Percentiles rank a stretch among this genome's conserved stretches.
Conservation (phyloP, 2,329 filamentous ascomycete species). For the Talaromyces sp. region DNA sequence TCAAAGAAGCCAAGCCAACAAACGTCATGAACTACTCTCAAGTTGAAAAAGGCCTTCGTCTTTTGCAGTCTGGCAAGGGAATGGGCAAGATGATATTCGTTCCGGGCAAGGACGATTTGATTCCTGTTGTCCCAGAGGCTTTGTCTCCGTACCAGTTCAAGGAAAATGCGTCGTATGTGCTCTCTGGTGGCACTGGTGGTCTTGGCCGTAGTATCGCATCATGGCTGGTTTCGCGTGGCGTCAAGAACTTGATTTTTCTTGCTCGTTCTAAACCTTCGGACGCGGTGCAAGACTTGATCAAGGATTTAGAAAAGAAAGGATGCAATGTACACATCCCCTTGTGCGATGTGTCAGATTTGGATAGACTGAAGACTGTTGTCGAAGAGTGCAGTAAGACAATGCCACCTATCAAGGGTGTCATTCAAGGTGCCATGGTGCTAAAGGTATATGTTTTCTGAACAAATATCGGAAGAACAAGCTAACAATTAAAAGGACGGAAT, state of each 20-base stretch:
- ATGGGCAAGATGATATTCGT: conserved; percentile 18
- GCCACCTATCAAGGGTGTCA: conserved; percentile 25
- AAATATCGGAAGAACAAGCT: neutral
- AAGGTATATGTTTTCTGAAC: conserved; percentile 1
- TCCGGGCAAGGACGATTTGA: conserved; percentile 9
- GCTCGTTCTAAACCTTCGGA: conserved; percentile 18
- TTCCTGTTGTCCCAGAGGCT: conserved; percentile 13
- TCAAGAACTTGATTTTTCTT: conserved; percentile 23
- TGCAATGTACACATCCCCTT: conserved; percentile 11
- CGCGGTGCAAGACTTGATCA: conserved; percentile 14
- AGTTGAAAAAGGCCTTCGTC: conserved; percentile 15
- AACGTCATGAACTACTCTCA: conserved; percentile 12
- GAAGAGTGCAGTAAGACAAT: conserved; percentile 13
- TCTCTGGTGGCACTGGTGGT: conserved; percentile 18
- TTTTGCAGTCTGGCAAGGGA: conserved; percentile 15
- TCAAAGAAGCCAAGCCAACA: conserved; percentile 13
- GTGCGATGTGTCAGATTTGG: conserved; percentile 20
- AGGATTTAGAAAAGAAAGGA: conserved; percentile 13
- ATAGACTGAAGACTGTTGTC: conserved; percentile 10
- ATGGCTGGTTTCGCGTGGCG: conserved; percentile 21
- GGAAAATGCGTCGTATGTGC: conserved; percentile 16
- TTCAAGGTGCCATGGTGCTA: conserved; percentile 27
- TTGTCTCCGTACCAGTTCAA: conserved; percentile 9
- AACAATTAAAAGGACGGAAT: conserved; percentile 16
- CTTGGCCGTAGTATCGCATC: conserved; percentile 17